A percentile compares a stretch with the other conserved stretches of the same genome.
These are phyloP conservation scores for Rhinocladiella similis DNA, from an alignment of 2,329 filamentous ascomycete species.

Conservation along the genomic window DNA sequence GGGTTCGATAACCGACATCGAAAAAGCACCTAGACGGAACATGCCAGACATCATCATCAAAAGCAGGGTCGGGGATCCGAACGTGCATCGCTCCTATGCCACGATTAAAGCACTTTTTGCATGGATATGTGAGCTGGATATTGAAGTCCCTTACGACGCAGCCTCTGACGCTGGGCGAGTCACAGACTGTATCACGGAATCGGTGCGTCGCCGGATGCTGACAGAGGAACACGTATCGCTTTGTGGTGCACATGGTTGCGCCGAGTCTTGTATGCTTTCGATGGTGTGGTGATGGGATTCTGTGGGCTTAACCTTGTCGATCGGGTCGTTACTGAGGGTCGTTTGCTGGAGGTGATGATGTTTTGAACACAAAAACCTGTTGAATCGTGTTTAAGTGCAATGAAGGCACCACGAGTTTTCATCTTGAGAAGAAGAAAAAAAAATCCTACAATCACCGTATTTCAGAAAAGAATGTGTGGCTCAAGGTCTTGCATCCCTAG, in stretches of 20 bases:
- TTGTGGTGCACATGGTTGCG: constrained; percentile 24
- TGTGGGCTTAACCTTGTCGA: no score
- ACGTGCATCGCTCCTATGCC: not conserved
- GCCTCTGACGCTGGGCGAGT: constrained; percentile 9
- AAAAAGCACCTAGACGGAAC: constrained; percentile 27
- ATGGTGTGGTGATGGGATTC: no score
- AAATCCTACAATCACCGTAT: no score
- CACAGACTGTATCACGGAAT: constrained; percentile 22
- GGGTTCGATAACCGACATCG: constrained; percentile 24
- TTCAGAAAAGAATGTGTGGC: no score
- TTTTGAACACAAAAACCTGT: not conserved
- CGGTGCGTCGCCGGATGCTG: constrained; percentile 23
- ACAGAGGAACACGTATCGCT: constrained; percentile 21
- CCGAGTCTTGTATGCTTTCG: not conserved
- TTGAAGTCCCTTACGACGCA: constrained; percentile 17
- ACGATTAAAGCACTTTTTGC: constrained; percentile 14
- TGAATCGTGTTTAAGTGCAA: no score
- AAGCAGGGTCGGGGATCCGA: not conserved
- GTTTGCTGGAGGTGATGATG: no score
- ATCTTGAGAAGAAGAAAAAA: no score
- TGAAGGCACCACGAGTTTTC: no score
- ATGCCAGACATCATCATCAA: constrained; percentile 23
- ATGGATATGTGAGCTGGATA: constrained; percentile 14
- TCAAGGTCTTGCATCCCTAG: no score
- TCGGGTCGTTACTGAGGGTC: no score